Evolutionary conservation across 73 alveolate genomes (phyloP).

Genomic region (Uronychia setigera): DNA sequence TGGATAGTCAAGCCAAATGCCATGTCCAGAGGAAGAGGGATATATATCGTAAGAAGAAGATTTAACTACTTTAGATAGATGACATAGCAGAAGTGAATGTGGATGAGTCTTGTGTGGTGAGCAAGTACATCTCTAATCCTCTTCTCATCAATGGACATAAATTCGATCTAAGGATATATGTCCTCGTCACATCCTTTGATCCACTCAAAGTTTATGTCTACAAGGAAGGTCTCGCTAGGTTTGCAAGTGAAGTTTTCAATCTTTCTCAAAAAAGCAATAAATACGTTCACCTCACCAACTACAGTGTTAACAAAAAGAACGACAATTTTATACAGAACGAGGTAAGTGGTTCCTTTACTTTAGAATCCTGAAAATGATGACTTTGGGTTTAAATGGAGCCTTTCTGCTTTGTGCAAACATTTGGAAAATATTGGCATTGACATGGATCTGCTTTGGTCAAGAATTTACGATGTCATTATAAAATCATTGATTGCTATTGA

Average conservation of each 20-base stretch:
- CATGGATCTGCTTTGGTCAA: slow-evolving; percentile 58
- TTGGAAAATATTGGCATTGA: slow-evolving; percentile 69
- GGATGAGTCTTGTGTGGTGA: slow-evolving; percentile 74
- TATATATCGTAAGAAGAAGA: slow-evolving; percentile 70
- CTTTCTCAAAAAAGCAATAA: slow-evolving; percentile 64
- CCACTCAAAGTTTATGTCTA: slow-evolving; percentile 80
- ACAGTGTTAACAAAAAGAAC: slow-evolving; percentile 75
- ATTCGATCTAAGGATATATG: slow-evolving; percentile 84
- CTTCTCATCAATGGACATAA: slow-evolving; percentile 77
- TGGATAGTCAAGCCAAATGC: slow-evolving; percentile 84
- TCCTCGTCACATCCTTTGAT: slow-evolving; percentile 81
- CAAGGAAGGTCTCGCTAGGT: slow-evolving; percentile 81
- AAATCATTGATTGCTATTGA: slow-evolving; percentile 52
- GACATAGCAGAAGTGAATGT: slow-evolving; percentile 70
- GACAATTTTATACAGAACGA: slow-evolving; percentile 58
- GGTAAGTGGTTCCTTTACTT: slow-evolving; percentile 35
- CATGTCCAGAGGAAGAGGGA: slow-evolving; percentile 84
- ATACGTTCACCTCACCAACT: slow-evolving; percentile 82
- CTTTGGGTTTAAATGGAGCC: slow-evolving; percentile 74
- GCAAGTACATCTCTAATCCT: slow-evolving; percentile 85
- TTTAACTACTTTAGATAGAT: slow-evolving; percentile 60
- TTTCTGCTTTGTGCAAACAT: slow-evolving; percentile 63
- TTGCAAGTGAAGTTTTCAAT: slow-evolving; percentile 77
- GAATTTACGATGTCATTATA: slow-evolving; percentile 74
- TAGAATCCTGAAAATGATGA: slow-evolving; percentile 58